phyloP scores from a whole-genome alignment of 768 basidiomycete genomes.

The Xerocomellus amylosporus region DNA sequence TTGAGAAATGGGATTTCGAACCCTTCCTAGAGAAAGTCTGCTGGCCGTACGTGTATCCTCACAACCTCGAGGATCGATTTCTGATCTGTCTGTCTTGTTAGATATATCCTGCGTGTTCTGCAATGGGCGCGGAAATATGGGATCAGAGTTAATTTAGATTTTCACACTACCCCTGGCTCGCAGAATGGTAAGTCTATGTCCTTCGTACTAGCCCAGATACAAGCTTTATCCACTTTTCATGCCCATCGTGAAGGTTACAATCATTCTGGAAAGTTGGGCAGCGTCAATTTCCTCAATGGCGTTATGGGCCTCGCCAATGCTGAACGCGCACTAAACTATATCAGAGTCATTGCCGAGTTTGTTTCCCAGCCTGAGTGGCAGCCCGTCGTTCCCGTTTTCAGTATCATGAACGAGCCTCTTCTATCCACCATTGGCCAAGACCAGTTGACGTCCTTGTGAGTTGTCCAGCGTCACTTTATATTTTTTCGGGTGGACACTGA shows the following conservation, averaged over 20 bases:
- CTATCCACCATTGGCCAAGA: constrained; percentile 51
- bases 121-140: constrained; percentile 90
- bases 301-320: constrained; percentile 89
- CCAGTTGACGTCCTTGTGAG: constrained; percentile 59
- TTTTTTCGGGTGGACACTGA: neutral
- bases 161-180: constrained; percentile 76
- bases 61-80: neutral
- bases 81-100: constrained; percentile 22
- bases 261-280: constrained; percentile 60
- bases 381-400: constrained; percentile 58
- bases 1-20: constrained; percentile 71
- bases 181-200: constrained; percentile 55
- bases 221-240: neutral
- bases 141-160: constrained; percentile 75
- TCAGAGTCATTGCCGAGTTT: constrained; percentile 76
- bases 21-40: constrained; percentile 72
- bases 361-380: constrained; percentile 73
- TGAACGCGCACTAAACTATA: constrained; percentile 70
- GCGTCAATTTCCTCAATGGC: constrained; percentile 60
- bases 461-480: constrained; percentile 1
- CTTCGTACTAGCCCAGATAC: neutral
- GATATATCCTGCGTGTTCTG: constrained; percentile 72
- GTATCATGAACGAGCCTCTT: constrained; percentile 64
- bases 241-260: constrained; percentile 42
- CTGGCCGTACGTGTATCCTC: constrained; percentile 55